A percentile compares a stretch with the other conserved stretches of the same genome.
Conservation (phyloP, 2,329 filamentous ascomycete genomes). For the Madurella mycetomatis region DNA sequence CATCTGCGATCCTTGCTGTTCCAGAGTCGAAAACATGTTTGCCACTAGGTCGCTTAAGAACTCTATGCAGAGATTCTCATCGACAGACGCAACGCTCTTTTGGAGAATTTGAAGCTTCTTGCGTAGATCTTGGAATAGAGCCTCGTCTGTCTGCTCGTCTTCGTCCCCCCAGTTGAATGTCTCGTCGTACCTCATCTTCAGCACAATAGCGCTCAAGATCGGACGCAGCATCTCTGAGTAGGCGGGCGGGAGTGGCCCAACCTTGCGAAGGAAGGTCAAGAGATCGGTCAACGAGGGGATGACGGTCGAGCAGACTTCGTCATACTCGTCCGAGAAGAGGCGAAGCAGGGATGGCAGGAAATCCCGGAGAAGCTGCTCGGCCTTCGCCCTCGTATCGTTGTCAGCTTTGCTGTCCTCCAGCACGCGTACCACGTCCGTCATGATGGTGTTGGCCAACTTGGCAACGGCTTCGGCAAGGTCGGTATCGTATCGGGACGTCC, state of each 20-base stretch:
- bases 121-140: slow-evolving; percentile 91
- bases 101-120: slow-evolving; percentile 87
- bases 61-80: slow-evolving; percentile 83
- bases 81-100: slow-evolving; percentile 84
- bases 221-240: slow-evolving; percentile 81
- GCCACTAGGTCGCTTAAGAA: slow-evolving; percentile 84
- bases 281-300: slow-evolving; percentile 91
- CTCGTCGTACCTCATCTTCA: slow-evolving; percentile 97
- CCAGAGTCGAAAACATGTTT: slow-evolving; percentile 76
- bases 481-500: slow-evolving; percentile 84
- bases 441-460: slow-evolving; percentile 87
- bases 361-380: slow-evolving; percentile 74
- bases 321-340: slow-evolving; percentile 96
- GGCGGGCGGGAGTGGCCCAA: slow-evolving; percentile 65
- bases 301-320: slow-evolving; percentile 94
- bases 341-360: slow-evolving; percentile 85
- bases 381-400: slow-evolving; percentile 63
- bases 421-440: slow-evolving; percentile 81
- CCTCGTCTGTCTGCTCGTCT: slow-evolving; percentile 92
- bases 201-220: slow-evolving; percentile 85
- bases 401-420: slow-evolving; percentile 64
- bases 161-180: slow-evolving; percentile 90
- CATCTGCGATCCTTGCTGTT: slow-evolving; percentile 67
- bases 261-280: slow-evolving; percentile 82
- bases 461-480: slow-evolving; percentile 93